Evolutionary conservation across 202 grass and related monocot genomes (phyloP), one percentile per base, ranked within the genome.

Genomic region (Zoysia matrella): DNA sequence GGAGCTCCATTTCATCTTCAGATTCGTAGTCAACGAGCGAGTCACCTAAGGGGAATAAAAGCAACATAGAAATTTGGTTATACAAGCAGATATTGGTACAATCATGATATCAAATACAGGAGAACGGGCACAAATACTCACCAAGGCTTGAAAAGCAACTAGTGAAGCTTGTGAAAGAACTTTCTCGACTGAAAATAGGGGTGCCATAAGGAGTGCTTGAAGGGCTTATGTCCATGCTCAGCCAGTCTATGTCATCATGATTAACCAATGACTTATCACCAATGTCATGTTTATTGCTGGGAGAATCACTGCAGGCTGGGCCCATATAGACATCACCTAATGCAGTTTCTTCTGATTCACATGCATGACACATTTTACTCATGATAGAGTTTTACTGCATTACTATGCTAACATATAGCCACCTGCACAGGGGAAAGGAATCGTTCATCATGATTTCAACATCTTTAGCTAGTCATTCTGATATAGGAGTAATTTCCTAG

Each of bases 141-240:
- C 93, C 85, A 11, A 95, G 68, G 72, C 60, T 90, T 86, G 93
- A 95, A 88, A 88, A 82, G 84, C 93, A 92, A 64, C 85, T 95
- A 52, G 75, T 73, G 84, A 86, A 95, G 73, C 85, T 91, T 14
- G 88, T 87, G 68, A 84, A 92, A 82, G 93, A 92, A 69, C 63
- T 90, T 79, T 73, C 81, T 78, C 87, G 68, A 67, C 90, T 90
- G 58, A 80, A 78, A 60, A 67, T 47, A 81, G 92, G 92, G 60
- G 89, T 91, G 14, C 67, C 58, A 44, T 90, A 94, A 83, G 89
- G 87, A 67, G 83, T 87, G 68, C 48, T 75, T 41, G 46, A 72
- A 84, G 84, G 71, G 76, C 80, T 87, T 80, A 65, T 6, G 10
- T 87, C 80, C 58, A 67, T 84, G 18, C 5, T 49, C 67, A 62